A percentile compares a stretch with the other conserved stretches of the same genome.
phyloP scores from a whole-genome alignment of 345 rosid species.

The Aquilaria yunnanensis region DNA sequence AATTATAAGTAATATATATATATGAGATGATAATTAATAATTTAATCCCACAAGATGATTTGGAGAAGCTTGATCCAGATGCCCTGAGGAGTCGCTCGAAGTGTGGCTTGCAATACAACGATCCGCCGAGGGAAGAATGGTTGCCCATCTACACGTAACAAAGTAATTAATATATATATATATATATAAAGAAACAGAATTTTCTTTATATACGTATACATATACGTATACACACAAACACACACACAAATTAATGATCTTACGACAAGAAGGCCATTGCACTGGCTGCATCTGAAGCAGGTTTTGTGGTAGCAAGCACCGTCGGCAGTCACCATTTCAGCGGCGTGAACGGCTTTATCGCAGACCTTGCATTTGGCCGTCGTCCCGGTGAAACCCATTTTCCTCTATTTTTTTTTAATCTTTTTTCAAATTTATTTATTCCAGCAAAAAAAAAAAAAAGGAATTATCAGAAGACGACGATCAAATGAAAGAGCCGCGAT shows the following conservation, averaged over 20 bases:
- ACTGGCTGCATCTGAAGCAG: constrained; percentile 87
- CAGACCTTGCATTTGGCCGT: constrained; percentile 78
- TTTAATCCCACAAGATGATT: constrained; percentile 18
- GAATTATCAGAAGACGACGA: no score
- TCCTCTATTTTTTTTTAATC: background rate
- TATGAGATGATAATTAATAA: background rate
- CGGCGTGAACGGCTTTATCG: constrained; percentile 65
- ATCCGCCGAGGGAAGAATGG: constrained; percentile 69
- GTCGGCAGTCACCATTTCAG: constrained; percentile 69
- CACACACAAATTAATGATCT: background rate
- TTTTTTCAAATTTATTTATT: no score
- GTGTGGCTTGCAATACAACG: constrained; percentile 79
- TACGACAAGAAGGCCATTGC: constrained; percentile 77
- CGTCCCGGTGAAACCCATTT: constrained; percentile 56
- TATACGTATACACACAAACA: no score
- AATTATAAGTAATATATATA: constrained; percentile 1
- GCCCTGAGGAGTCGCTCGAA: constrained; percentile 82
- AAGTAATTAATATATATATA: background rate
- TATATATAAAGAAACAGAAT: background rate
- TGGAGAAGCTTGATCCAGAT: constrained; percentile 43
- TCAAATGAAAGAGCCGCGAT: no score
- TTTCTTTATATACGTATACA: background rate
- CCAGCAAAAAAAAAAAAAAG: no score
- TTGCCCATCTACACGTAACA: constrained; percentile 46
- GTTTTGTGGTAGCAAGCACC: constrained; percentile 75